Evolutionary conservation across 441 rosid species (phyloP), one percentile per base, ranked within the genome.

Genomic region (Pelargonium cotyledonis): DNA sequence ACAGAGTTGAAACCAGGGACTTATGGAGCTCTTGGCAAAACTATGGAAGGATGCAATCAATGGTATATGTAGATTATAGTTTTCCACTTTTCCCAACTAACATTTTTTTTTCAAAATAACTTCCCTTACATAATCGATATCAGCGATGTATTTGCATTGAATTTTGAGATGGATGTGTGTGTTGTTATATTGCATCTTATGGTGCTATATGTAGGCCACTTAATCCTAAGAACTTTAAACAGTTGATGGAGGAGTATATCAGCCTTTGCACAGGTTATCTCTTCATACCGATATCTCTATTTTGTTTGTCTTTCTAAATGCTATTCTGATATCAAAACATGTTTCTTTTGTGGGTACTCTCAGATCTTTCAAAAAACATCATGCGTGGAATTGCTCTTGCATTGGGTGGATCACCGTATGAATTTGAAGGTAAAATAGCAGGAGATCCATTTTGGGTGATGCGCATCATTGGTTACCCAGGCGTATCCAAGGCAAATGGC

Each of bases 361-460:
- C 68, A 88, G 97, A 84, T 68, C 85, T 92, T 74, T 92, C 97
- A 35, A 88, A 80, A 70, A 90, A 84, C 57, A 90, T 92, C 23
- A 73, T 90, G 86, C 80, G 85, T 14, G 97, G 96, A 43, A 86
- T 90, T 31, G 85, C 91, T 26, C 51, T 92, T 65, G 96, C 89
- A 55, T 76, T 90, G 71, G 79, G 86, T 1, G 88, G 94, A 78
- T 80, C 88, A 70, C 86, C 86, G 0, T 70, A 80, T 72, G 92
- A 78, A 68, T 90, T 92, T 74, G 96, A 90, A 73, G 92, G 92
- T 53, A 80, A 83, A 67, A 85, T 72, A 72, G 92, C 85, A 5
- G 88, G 92, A 71, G 89, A 92, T 65, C 81, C 96, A 44, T 92
- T 90, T 84, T 92, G 98, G 96, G 96, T 86, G 65, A 29, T 78